Conservation (phyloP, 805 yeast genomes). For the Peterozyma xylosa region DNA sequence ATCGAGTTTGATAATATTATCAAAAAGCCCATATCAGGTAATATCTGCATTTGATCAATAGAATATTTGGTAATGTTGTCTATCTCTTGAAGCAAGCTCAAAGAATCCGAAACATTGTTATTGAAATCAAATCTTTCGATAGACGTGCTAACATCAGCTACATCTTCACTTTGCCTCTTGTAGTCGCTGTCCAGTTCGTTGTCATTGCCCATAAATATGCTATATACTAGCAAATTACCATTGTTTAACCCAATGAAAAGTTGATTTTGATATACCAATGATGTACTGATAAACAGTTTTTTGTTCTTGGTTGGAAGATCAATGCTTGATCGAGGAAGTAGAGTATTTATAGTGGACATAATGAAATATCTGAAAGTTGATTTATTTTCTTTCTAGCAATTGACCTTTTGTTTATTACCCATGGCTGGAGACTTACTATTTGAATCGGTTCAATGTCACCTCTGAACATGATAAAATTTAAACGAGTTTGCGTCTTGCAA, state of each 20-base stretch:
- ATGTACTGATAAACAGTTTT: not conserved
- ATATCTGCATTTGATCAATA: slow-evolving; percentile 22
- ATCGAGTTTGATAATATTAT: slow-evolving; percentile 21
- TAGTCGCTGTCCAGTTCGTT: not conserved
- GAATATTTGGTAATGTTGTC: slow-evolving; percentile 10
- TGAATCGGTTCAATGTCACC: too few relatives aligned
- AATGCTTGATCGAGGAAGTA: too few relatives aligned
- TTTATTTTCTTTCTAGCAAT: too few relatives aligned
- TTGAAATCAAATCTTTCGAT: not conserved
- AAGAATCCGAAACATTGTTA: not conserved
- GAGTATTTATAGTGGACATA: too few relatives aligned
- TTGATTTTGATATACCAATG: slow-evolving; percentile 4
- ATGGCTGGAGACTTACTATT: too few relatives aligned
- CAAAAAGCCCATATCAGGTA: slow-evolving; percentile 23
- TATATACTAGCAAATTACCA: slow-evolving; percentile 14
- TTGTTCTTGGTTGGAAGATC: not conserved
- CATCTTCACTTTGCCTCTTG: not conserved
- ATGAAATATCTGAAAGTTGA: too few relatives aligned
- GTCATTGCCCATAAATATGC: slow-evolving; percentile 4
- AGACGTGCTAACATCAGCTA: not conserved
- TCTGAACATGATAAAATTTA: too few relatives aligned
- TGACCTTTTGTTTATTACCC: too few relatives aligned
- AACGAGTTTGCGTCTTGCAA: too few relatives aligned
- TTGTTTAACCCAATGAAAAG: slow-evolving; percentile 15
- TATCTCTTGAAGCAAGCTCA: not conserved